Base-by-base conservation (phyloP, 2,329 filamentous ascomycete genomes). In the Fusarium buxicola region DNA sequence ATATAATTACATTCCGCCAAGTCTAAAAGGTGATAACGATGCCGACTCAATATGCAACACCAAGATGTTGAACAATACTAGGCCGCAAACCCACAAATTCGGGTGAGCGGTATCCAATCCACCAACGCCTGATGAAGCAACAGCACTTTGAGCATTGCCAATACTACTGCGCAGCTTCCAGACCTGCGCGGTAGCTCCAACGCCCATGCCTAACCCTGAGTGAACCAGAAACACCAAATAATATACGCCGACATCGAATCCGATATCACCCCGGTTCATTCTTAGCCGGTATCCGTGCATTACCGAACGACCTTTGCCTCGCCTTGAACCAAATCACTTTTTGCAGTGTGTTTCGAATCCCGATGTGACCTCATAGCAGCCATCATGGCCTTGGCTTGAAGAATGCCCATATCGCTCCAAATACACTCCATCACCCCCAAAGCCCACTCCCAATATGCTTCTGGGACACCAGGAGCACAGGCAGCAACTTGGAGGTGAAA, bases 371-470 rank as follows among this genome's bases (percentile, higher is more conserved):
- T 61, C 78, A 81, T 80, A 7, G 74, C 66, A 36, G 81, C 79
- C 32, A 79, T 78, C 58, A 84, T 72, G 15, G 75, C 71, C 51
- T 77, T 75, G 2, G 82, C 82, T 60, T 83, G 80, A 30, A 81
- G 71, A 79, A 85, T 84, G 8, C 83, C 83, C 72, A 84, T 79
- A 36, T 81, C 77, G 44, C 76, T 73, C 79, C 81, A 85, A 11
- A 84, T 78, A 9, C 81, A 81, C 38, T 82, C 78, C 51, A 84
- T 70, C 15, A 80, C 72, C 13, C 71, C 74, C 47, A 81, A 68
- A 0, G 78, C 75, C 82, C 82, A 85, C 18, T 75, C 58, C 74
- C 77, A 81, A 50, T 79, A 77, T 8, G 74, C 73, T 1, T 61
- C 51, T 2, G 81, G 76, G 2, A 83, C 75, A 1, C 81, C 80